Conservation (phyloP, 257 asterid genomes). For the Cordia subcordata region DNA sequence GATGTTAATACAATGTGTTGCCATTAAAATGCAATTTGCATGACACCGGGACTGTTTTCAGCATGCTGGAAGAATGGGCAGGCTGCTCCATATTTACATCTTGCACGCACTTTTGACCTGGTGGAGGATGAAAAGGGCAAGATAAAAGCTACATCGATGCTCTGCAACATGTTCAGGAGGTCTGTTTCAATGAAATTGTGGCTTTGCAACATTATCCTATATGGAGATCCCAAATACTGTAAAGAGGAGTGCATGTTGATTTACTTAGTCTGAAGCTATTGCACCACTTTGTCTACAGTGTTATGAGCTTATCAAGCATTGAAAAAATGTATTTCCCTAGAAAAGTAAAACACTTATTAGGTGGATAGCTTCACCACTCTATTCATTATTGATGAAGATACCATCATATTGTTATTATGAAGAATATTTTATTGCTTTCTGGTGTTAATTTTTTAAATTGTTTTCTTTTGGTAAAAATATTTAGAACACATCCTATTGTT, state of each 20-base stretch:
- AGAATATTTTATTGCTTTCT: neutral
- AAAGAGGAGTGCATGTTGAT: neutral
- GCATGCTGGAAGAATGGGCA: conserved; percentile 92
- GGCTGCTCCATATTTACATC: conserved; percentile 79
- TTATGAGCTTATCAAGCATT: no score
- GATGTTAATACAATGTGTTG: no score
- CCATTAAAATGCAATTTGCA: conserved; percentile 3
- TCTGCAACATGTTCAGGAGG: conserved; percentile 98
- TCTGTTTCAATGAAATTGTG: conserved; percentile 18
- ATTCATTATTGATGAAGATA: neutral
- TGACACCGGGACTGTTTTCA: conserved; percentile 37
- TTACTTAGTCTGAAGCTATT: no score
- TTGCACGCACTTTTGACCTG: conserved; percentile 76
- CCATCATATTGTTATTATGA: neutral
- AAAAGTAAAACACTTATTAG: neutral
- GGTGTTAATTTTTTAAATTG: neutral
- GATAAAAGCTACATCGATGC: conserved; percentile 73
- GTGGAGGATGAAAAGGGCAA: conserved; percentile 87
- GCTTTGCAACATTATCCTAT: neutral
- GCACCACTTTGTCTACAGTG: neutral
- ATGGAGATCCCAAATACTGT: neutral
- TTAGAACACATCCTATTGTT: no score
- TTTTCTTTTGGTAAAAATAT: no score
- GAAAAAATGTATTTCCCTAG: no score
- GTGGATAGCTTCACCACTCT: no score